Evolutionary conservation across 495 filamentous ascomycete genomes (phyloP), one percentile per base, ranked within the genome.

Genomic region (Daldinia grandis): DNA sequence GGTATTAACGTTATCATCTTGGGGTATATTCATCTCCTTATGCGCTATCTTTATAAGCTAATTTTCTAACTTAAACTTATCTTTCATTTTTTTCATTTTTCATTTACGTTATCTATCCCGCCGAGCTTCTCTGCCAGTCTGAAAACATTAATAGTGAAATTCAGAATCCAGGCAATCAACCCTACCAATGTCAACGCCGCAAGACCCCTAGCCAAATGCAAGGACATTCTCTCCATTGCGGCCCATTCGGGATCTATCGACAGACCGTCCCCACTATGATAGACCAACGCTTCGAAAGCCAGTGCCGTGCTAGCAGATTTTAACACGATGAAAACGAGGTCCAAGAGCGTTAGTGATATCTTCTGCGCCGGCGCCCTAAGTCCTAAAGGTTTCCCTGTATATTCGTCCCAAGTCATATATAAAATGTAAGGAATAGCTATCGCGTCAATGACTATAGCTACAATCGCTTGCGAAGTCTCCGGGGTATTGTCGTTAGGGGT

Each of bases 351-450:
- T 62, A 99, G 86, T 21, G 91, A 87, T 71, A 97, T 90, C 76
- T 98, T 98, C 21, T 93, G 89, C 37, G 87, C 89, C 2, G 93
- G 88, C 5, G 88, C 88, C 28, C 95, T 91, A 62, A 99, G 82
- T 5, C 95, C 95, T 33, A 99, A 82, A 4, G 95, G 95, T 75
- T 97, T 96, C 17, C 93, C 90, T 4, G 92, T 94, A 79, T 97
- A 98, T 79, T 99, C 95, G 77, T 99, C 95, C 79, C 90, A 97
- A 2, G 93, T 97, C 78, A 99, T 95, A 78, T 97, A 98, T 56
- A 92, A 75, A 35, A 95, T 87, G 78, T 98, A 99, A 42, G 94
- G 88, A 62, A 98, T 83, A 6, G 96, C 96, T 3, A 98, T 84
- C 12, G 89, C 89, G 79, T 98, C 95, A 31, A 98, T 91, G 47